Conservation (phyloP, 2,329 filamentous ascomycete genomes). For the Lachnellula arida region DNA sequence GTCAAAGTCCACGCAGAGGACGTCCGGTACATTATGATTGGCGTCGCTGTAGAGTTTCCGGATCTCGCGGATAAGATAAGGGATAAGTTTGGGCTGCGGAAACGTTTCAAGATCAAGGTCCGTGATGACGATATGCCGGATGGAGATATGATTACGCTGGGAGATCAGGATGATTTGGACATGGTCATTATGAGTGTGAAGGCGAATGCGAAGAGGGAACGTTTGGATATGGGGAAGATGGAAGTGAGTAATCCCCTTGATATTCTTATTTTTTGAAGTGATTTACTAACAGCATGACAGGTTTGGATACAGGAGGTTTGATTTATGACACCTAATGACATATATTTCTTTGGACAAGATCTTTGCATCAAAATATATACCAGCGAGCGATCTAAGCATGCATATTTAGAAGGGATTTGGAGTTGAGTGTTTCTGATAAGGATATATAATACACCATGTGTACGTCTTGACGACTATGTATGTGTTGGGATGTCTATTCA, state of each 20-base stretch:
- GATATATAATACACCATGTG: slow-evolving; percentile 14
- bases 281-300: slow-evolving; percentile 19
- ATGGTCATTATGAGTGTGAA: slow-evolving; percentile 73
- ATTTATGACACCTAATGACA: slow-evolving; percentile 11
- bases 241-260: slow-evolving; percentile 61
- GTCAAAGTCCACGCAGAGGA: slow-evolving; percentile 92
- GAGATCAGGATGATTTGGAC: slow-evolving; percentile 92
- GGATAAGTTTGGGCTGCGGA: slow-evolving; percentile 76
- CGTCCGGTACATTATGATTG: slow-evolving; percentile 88
- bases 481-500: slow-evolving; percentile 1
- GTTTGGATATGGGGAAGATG: slow-evolving; percentile 83
- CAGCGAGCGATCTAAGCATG: slow-evolving; percentile 23
- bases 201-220: slow-evolving; percentile 64
- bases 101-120: slow-evolving; percentile 84
- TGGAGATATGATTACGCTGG: slow-evolving; percentile 94
- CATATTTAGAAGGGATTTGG: slow-evolving; percentile 20
- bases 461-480: slow-evolving; percentile 12
- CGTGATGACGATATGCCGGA: slow-evolving; percentile 71
- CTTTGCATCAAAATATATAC: slow-evolving; percentile 23
- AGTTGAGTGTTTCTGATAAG: slow-evolving; percentile 8
- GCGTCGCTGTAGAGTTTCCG: slow-evolving; percentile 64
- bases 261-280: neutral
- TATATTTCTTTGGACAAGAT: slow-evolving; percentile 9
- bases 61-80: slow-evolving; percentile 76
- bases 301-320: slow-evolving; percentile 30